Evolutionary conservation across 768 basidiomycete species (phyloP).

Genomic region (Lentinula detonsa): DNA sequence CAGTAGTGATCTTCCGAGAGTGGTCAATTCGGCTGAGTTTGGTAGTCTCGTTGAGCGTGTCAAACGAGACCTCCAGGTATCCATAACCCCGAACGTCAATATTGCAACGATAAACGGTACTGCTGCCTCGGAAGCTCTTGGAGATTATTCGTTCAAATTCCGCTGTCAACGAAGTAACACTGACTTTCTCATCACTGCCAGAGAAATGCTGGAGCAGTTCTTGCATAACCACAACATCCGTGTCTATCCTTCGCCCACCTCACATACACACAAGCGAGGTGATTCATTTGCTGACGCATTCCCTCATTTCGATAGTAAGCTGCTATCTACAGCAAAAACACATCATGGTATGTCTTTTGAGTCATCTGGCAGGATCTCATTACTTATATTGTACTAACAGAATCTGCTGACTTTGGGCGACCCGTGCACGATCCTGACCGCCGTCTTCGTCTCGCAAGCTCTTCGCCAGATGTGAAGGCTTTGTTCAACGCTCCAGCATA

Average conservation of each 20-base stretch:
- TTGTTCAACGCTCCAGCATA: constrained; percentile 85
- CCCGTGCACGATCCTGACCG: constrained; percentile 65
- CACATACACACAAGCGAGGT: constrained; percentile 77
- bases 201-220: constrained; percentile 93
- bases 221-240: constrained; percentile 78
- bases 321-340: constrained; percentile 72
- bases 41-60: constrained; percentile 80
- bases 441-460: constrained; percentile 76
- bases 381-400: constrained; percentile 26
- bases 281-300: constrained; percentile 95
- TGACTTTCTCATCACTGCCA: constrained; percentile 83
- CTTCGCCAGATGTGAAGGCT: constrained; percentile 93
- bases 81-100: constrained; percentile 79
- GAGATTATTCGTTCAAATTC: constrained; percentile 92
- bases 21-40: constrained; percentile 80
- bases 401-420: constrained; percentile 73
- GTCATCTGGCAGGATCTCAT: constrained; percentile 2
- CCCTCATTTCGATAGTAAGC: constrained; percentile 94
- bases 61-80: constrained; percentile 91
- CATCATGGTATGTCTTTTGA: constrained; percentile 35
- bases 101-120: constrained; percentile 40
- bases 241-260: constrained; percentile 71
- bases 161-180: constrained; percentile 92
- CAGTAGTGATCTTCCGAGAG: constrained; percentile 67
- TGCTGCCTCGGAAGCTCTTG: constrained; percentile 45